Conservation (phyloP, 2,329 filamentous ascomycete genomes). For the Acarospora socialis region DNA sequence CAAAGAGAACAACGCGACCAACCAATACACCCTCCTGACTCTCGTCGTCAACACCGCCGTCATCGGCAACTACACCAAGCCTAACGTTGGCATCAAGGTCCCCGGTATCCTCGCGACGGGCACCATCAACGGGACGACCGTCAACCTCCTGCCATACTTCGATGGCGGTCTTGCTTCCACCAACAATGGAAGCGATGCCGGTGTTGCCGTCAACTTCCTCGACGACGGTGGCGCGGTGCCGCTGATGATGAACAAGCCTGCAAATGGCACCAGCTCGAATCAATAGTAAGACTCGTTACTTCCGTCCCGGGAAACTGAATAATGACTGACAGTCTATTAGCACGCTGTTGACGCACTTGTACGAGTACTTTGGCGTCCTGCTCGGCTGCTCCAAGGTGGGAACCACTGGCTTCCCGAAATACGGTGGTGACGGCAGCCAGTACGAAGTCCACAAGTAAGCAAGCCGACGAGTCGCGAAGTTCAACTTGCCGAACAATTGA, state of each 20-base stretch:
- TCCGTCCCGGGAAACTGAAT: too few relatives aligned
- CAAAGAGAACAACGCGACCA: constrained; percentile 43
- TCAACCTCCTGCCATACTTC: constrained; percentile 21
- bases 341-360: constrained; percentile 46
- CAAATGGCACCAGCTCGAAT: constrained; percentile 35
- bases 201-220: constrained; percentile 6
- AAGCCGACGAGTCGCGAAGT: constrained; percentile 8
- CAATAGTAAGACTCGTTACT: too few relatives aligned
- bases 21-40: constrained; percentile 42
- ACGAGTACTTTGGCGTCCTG: constrained; percentile 46
- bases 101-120: constrained; percentile 21
- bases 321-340: constrained; percentile 19
- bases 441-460: constrained; percentile 20
- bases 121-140: constrained; percentile 11
- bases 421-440: constrained; percentile 22
- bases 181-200: constrained; percentile 5
- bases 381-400: constrained; percentile 41
- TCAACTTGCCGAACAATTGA: constrained; percentile 6
- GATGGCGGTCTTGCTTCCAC: constrained; percentile 15
- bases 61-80: constrained; percentile 46
- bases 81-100: constrained; percentile 31
- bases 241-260: constrained; percentile 24
- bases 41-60: constrained; percentile 49
- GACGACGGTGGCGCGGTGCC: constrained; percentile 22
- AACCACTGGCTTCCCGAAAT: constrained; percentile 35